A percentile compares a stretch with the other conserved stretches of the same genome.
phyloP scores from a whole-genome alignment of 768 basidiomycete genomes.

The Lactarius hatsudake region DNA sequence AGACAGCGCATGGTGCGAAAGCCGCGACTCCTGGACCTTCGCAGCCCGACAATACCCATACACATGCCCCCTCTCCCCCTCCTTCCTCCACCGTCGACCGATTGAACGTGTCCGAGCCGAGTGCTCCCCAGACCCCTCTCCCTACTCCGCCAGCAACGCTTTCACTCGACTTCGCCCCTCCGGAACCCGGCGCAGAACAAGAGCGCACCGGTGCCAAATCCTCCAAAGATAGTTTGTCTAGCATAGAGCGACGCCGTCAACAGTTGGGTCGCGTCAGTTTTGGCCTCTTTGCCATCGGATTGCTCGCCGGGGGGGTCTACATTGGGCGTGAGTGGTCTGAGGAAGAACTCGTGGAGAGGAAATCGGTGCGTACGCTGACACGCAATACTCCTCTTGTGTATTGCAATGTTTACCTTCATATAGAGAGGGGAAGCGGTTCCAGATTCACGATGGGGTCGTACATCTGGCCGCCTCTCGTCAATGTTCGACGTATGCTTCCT shows the following conservation, averaged over 20 bases:
- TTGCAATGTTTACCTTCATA: constrained; percentile 5
- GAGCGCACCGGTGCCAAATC: constrained; percentile 74
- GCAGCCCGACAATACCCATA: constrained; percentile 1
- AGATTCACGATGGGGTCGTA: constrained; percentile 62
- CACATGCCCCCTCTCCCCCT: neutral
- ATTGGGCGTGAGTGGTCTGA: constrained; percentile 79
- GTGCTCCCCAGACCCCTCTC: constrained; percentile 27
- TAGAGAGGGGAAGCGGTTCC: constrained; percentile 61
- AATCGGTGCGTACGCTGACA: constrained; percentile 46
- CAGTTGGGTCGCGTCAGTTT: constrained; percentile 54
- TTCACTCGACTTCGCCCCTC: constrained; percentile 60
- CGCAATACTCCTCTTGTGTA: neutral
- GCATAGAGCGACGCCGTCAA: constrained; percentile 69
- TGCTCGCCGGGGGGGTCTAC: constrained; percentile 56
- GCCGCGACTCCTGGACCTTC: neutral
- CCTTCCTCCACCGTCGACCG: constrained; percentile 4
- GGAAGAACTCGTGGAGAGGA: constrained; percentile 63
- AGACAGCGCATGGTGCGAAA: neutral
- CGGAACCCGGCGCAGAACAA: constrained; percentile 35
- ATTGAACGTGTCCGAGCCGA: constrained; percentile 1
- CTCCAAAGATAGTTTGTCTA: constrained; percentile 73
- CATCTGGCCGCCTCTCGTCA: constrained; percentile 56
- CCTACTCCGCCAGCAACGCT: constrained; percentile 37
- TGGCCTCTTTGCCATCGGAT: constrained; percentile 51
- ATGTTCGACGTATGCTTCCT: constrained; percentile 61